Base-by-base conservation (phyloP, 2,329 filamentous ascomycete genomes). In the Gnomoniopsis smithogilvyi region DNA sequence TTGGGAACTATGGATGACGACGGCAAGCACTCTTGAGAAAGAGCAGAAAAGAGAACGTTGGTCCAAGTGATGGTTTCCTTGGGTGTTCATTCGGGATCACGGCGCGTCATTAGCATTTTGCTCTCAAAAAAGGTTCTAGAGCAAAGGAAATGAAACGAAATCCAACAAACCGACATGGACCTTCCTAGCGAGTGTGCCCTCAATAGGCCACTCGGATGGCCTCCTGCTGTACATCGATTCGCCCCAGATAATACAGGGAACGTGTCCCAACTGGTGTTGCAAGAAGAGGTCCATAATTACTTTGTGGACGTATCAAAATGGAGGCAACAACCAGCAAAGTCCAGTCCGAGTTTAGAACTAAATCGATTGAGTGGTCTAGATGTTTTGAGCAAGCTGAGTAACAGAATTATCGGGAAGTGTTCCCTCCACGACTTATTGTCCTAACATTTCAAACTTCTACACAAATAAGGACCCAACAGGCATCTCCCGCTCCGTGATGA, bases 71-170 rank as follows among this genome's bases (percentile, higher is more conserved):
- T 75, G 80, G 76, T 78, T 75, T 82, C 76, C 79, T 77, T 78
- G 74, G 82, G 81, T 84, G 81, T 85, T 84, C 74, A 82, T 74
- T 80, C 80, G 74, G 79, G 80, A 78, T 81, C 77, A 82, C 80
- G 78, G 80, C 83, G 80, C 79, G 77, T 79, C 77, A 77, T 76
- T 75, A 79, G 79, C 80, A 82, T 82, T 78, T 21, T 80, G 78
- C 79, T 79, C 78, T 74, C 71, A 24, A 56, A 73, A 75, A 76
- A 71, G 70, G 45, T 58, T 56, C 49, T 59, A 26, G 60, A 62
- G 57, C 60, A 62, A 60, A 69, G 70, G 67, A 65, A 70, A 74
- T 70, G 74, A 73, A 76, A 74, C 73, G 76, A 79, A 65, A 74
- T 75, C 70, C 74, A 76, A 63, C 64, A 64, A 68, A 65, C 62